Base-by-base conservation (phyloP, 2,329 filamentous ascomycete species). In the Penicillium paneum region DNA sequence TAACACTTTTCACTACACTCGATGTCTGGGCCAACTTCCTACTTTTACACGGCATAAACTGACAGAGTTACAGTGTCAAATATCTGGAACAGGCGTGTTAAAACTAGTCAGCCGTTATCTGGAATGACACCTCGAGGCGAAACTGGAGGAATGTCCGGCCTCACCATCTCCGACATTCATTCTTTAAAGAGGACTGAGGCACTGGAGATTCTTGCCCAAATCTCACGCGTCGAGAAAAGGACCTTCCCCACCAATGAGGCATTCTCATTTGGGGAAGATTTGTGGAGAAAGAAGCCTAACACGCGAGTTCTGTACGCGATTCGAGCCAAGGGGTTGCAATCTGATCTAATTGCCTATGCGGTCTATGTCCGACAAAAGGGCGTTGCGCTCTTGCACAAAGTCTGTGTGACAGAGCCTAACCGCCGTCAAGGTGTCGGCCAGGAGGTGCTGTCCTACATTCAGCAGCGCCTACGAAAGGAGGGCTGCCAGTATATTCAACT, bases 201-300 rank as follows among this genome's bases (percentile, higher is more conserved):
- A 46, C 58, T 70, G 11, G 65, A 70, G 49, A 69, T 72, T 62
- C 67, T 75, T 55, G 55, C 63, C 40, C 68, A 66, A 49, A 70
- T 73, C 55, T 56, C 71, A 55, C 70, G 70, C 56, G 64, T 78
- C 36, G 79, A 82, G 57, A 78, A 75, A 63, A 81, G 78, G 60
- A 73, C 73, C 40, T 81, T 82, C 57, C 76, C 80, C 1, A 66
- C 77, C 35, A 79, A 75, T 60, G 79, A 83, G 66, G 73, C 71
- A n/a, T 76, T 81, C 57, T 64, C 75, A 38, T 81, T 81, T 58
- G 69, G 71, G 26, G 64, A 71, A 11, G 77, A 79, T 52, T 65
- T 81, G 15, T 74, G 69, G 69, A 67, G 65, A 50, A 77, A 75
- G 60, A 81, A 80, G 61, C 76, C 76, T 29, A 80, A 79, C 57